phyloP scores from a whole-genome alignment of 257 asterid species.

The Salvia miltiorrhiza region DNA sequence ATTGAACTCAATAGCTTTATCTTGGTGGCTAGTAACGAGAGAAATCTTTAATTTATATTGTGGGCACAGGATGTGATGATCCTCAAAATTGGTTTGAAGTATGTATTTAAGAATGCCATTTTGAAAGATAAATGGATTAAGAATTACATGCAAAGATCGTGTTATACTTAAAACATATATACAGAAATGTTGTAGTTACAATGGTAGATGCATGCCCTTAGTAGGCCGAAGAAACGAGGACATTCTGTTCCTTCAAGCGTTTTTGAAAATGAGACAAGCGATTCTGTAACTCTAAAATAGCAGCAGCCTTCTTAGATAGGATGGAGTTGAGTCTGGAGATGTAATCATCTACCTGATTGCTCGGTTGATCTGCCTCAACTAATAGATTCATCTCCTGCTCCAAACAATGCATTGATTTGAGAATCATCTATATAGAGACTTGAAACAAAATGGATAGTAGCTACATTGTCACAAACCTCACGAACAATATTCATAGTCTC shows the following conservation, averaged over 20 bases:
- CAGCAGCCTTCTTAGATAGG: constrained; percentile 89
- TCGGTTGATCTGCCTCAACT: constrained; percentile 96
- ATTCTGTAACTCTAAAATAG: constrained; percentile 73
- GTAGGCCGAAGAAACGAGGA: constrained; percentile 73
- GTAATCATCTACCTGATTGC: constrained; percentile 78
- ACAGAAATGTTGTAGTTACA: no score
- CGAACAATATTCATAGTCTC: constrained; percentile 85
- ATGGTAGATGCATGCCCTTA: constrained; percentile 11
- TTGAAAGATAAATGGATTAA: no score
- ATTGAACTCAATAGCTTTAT: no score
- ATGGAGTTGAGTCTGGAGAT: constrained; percentile 70
- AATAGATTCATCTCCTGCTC: constrained; percentile 91
- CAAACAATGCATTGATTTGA: neutral
- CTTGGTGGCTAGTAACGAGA: no score
- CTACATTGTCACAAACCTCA: constrained; percentile 62
- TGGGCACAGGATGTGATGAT: no score
- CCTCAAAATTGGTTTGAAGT: no score
- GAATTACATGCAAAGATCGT: no score
- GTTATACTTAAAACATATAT: no score
- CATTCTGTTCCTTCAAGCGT: constrained; percentile 89
- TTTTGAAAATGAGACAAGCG: constrained; percentile 79
- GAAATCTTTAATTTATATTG: no score
- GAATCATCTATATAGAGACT: neutral
- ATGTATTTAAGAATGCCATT: no score
- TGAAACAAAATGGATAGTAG: neutral